Evolutionary conservation across 345 rosid species (phyloP).

Genomic region (thale cress (Arabidopsis thaliana)): TAIR10.1 NC_003074.8:4716001-4716500

Average conservation of each 20-base stretch:
- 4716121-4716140: background rate
- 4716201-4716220: conserved; percentile 53
- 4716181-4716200: conserved; percentile 50
- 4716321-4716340: background rate
- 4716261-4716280: conserved; percentile 64
- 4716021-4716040: conserved; percentile 75
- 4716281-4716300: background rate
- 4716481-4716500: conserved; percentile 52
- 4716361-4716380: conserved; percentile 58
- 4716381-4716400: conserved; percentile 75
- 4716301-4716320: background rate
- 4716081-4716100: conserved; percentile 56
- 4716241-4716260: conserved; percentile 60
- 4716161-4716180: conserved; percentile 49
- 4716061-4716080: conserved; percentile 38
- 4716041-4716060: conserved; percentile 55
- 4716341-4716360: background rate
- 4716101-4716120: background rate
- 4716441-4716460: conserved; percentile 65
- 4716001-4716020: conserved; percentile 42
- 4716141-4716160: conserved; percentile 5
- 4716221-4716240: conserved; percentile 50
- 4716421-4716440: conserved; percentile 76
- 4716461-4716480: conserved; percentile 55
- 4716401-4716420: conserved; percentile 93